Evolutionary conservation across 768 basidiomycete genomes (phyloP), one percentile per base, ranked within the genome.

Genomic region (Kwoniella mangroviensis): DNA sequence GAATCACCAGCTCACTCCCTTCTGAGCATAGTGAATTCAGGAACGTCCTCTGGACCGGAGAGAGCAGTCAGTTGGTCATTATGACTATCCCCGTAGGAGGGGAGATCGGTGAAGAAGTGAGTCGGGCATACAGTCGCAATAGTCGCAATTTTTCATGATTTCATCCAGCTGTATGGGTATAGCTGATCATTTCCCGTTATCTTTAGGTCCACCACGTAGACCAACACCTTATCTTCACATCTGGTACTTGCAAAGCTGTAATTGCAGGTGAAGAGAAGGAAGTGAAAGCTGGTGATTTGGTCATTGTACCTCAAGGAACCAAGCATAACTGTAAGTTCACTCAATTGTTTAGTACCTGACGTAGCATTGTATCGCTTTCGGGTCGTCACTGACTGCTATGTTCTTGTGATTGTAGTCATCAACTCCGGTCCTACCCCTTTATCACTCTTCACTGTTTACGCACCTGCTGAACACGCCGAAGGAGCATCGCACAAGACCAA

Each of bases 51-150:
- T 83, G 79, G 82, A 84, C 84, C 4, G 83, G 83, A 6, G 77
- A 80, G 60, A 74, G 75, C 63, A 75, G 70, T 49, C 84, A 85
- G 74, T 64, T 85, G 45, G 84, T 84, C 19, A 69, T 82, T 42
- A 85, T 85, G 84, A 85, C 84, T 28, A 77, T 85, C 41, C 84
- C 84, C 2, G 79, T 82, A 10, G 82, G 79, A 3, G 84, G 84
- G 2, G 84, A 85, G 51, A 85, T 85, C 53, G 84, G 84, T 13
- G 83, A 84, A 70, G 84, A 83, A 77, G 81, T 82, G 7, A n/a
- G 4, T 34, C 26, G 26, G 24, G 12, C 6, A 15, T 34, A 4
- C 64, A 24, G 19, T 24, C 40, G 4, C n/a, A 15, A 6, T 34
- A 40, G n/a, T 54, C 17, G 17, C 43, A 21, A 26, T 43, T n/a